These are phyloP conservation scores for Boletellus sp. DNA, from an alignment of 768 basidiomycete genomes.

Conservation along the genomic window DNA sequence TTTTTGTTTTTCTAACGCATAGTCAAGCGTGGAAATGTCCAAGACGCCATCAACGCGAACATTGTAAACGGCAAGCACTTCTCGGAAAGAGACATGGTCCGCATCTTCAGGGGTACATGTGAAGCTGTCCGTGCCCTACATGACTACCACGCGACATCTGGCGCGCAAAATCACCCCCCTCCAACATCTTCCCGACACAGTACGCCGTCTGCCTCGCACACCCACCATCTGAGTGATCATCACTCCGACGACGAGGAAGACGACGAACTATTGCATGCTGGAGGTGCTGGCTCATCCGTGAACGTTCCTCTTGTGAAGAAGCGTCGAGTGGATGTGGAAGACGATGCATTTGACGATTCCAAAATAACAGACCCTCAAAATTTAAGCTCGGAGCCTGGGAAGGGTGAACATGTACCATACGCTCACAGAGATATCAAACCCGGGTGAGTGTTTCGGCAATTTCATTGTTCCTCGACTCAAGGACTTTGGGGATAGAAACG, in stretches of 20 bases:
- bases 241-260: conserved; percentile 56
- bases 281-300: conserved; percentile 47
- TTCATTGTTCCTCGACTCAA: conserved; percentile 3
- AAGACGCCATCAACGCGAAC: conserved; percentile 89
- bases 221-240: conserved; percentile 19
- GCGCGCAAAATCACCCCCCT: conserved; percentile 21
- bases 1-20: conserved; percentile 1
- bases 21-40: conserved; percentile 83
- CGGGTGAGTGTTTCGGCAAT: conserved; percentile 52
- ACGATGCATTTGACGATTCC: conserved; percentile 69
- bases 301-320: conserved; percentile 61
- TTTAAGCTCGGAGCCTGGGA: conserved; percentile 34
- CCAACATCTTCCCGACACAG: conserved; percentile 12
- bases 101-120: conserved; percentile 91
- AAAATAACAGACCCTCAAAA: conserved; percentile 40
- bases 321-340: conserved; percentile 47
- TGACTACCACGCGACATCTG: conserved; percentile 59
- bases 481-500: conserved; percentile 54
- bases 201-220: conserved; percentile 22
- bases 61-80: conserved; percentile 79
- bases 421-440: conserved; percentile 97
- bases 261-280: conserved; percentile 72
- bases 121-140: conserved; percentile 95
- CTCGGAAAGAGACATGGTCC: conserved; percentile 84
- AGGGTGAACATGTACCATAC: conserved; percentile 72